Base-by-base conservation (phyloP, 176 grass and related monocot genomes). In the bread wheat (Triticum aestivum) region DNA sequence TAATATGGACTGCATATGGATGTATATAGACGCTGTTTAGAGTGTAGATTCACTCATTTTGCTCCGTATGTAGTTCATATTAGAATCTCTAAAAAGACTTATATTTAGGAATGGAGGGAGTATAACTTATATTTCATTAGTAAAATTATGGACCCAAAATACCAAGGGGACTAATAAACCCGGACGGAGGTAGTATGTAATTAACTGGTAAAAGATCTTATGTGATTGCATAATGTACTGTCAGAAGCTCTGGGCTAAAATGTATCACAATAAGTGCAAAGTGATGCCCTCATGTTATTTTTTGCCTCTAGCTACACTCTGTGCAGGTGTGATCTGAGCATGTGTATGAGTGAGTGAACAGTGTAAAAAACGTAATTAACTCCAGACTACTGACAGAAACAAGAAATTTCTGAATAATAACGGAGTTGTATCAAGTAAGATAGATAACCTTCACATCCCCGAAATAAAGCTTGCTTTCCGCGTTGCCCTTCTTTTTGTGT, bases 151-250 rank as follows among this genome's bases (percentile, higher is more conserved):
- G 42, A 44, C 42, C 9, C 9, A 44, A 44, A 42, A 44, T 44
- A 44, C 42, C 42, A 44, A 44, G 10, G 42, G 42, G 42, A 44
- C 42, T 44, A 44, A 44, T 44, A 44, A 44, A 44, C 42, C 42
- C 42, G 42, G 42, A 11, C 42, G 42, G 42, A 44, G 42, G 42
- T 12, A 49, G 45, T 79, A 29, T 65, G 77, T 67, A n/a, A 81
- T 27, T 27, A 56, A 56, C 79, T 83, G 20, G 33, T 69, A 33
- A 54, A 73, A 10, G 52, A 62, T 10, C 34, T 47, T 77, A 56
- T 42, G 42, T 59, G 45, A 69, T 82, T 68, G 72, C 35, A 83
- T 24, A 88, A 77, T 69, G 38, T 75, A 69, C 56, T 88, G 61
- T 33, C 21, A 77, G 45, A 77, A 75, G 45, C 62, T 61, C 11